Evolutionary conservation across 2,329 filamentous ascomycete genomes (phyloP).

Genomic region (Xylariales sp.): DNA sequence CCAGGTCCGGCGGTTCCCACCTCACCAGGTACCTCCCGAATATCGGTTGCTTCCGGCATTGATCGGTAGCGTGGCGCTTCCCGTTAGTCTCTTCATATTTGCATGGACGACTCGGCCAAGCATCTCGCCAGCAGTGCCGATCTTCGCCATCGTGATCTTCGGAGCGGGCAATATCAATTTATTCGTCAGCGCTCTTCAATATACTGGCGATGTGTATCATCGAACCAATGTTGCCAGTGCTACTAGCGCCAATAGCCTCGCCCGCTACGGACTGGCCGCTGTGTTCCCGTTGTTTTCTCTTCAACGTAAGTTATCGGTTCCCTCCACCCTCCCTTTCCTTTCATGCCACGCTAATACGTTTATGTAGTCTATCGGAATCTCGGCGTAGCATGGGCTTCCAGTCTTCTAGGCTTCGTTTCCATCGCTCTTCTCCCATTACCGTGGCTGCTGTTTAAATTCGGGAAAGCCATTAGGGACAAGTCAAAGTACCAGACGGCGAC

Average conservation of each 20-base stretch:
- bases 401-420: constrained; percentile 60
- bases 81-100: constrained; percentile 69
- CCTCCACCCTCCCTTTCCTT: no score
- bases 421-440: constrained; percentile 62
- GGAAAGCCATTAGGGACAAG: constrained; percentile 54
- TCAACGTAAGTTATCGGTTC: constrained; percentile 57
- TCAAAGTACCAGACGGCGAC: constrained; percentile 55
- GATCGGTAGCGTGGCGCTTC: constrained; percentile 65
- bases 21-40: constrained; percentile 58
- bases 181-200: constrained; percentile 59
- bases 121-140: constrained; percentile 63
- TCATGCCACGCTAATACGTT: neutral
- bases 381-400: constrained; percentile 60
- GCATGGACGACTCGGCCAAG: constrained; percentile 64
- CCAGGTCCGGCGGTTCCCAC: constrained; percentile 50
- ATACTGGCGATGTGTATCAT: constrained; percentile 65
- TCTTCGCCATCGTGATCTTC: constrained; percentile 65
- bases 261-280: constrained; percentile 65
- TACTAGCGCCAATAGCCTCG: constrained; percentile 68
- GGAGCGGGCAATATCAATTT: constrained; percentile 70
- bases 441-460: constrained; percentile 64
- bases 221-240: constrained; percentile 67
- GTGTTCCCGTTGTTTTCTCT: constrained; percentile 71
- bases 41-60: constrained; percentile 69
- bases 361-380: constrained; percentile 57